Percentiles rank a stretch among this genome's conserved stretches.
These are phyloP conservation scores for Agroathelia rolfsii DNA, from an alignment of 1,284 basidiomycete species.

Conservation along the genomic window DNA sequence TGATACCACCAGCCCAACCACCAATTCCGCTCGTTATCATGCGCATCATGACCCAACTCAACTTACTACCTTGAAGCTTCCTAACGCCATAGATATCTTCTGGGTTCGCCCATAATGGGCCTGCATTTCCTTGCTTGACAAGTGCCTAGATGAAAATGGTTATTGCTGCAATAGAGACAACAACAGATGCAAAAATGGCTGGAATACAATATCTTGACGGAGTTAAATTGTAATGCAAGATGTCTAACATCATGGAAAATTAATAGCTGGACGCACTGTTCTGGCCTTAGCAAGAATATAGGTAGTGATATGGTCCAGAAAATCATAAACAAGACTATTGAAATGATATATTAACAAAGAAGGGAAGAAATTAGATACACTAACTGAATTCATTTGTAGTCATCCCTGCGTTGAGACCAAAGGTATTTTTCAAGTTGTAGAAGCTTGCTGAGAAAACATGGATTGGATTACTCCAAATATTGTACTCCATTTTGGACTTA, in stretches of 20 bases:
- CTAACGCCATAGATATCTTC: slow-evolving; percentile 19
- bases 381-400: slow-evolving; percentile 24
- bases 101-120: slow-evolving; percentile 21
- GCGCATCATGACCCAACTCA: slow-evolving; percentile 24
- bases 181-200: slow-evolving; percentile 18
- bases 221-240: too few species aligned
- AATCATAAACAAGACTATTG: slow-evolving; percentile 20
- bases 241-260: too few species aligned
- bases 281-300: slow-evolving; percentile 17
- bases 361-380: slow-evolving; percentile 8
- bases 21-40: slow-evolving; percentile 24
- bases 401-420: slow-evolving; percentile 18
- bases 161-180: slow-evolving; percentile 21
- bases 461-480: too few species aligned
- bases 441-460: slow-evolving; percentile 24
- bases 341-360: too few species aligned
- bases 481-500: too few species aligned
- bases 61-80: slow-evolving; percentile 15
- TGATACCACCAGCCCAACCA: slow-evolving; percentile 23
- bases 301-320: slow-evolving; percentile 19
- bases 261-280: slow-evolving; percentile 8
- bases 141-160: slow-evolving; percentile 25
- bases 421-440: slow-evolving; percentile 22
- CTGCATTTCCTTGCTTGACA: slow-evolving; percentile 22
- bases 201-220: too few species aligned